These are phyloP conservation scores for Rhododendron griersonianum DNA, from an alignment of 148 eudicot species.

Conservation along the genomic window DNA sequence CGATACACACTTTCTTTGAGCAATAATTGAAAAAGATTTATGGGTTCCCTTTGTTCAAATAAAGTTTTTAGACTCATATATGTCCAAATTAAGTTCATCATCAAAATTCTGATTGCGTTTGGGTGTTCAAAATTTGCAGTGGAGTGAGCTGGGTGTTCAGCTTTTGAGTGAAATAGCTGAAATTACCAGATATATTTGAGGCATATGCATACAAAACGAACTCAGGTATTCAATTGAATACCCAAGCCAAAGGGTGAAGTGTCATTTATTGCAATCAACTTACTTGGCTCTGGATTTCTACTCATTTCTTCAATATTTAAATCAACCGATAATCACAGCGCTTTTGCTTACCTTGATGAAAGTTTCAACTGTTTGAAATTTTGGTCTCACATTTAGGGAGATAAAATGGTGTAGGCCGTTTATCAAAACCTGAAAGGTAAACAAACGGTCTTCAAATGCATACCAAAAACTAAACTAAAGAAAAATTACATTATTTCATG, in stretches of 20 bases:
- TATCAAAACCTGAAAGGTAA: constrained; percentile 67
- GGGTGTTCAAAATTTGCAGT: neutral
- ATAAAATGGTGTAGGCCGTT: constrained; percentile 89
- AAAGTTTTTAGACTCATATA: neutral
- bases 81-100: neutral
- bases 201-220: neutral
- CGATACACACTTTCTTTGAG: neutral
- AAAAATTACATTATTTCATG: neutral
- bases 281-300: neutral
- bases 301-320: neutral
- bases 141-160: neutral
- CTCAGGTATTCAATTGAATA: neutral
- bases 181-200: neutral
- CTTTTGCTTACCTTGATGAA: constrained; percentile 66
- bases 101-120: neutral
- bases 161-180: neutral
- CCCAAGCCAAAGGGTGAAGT: neutral
- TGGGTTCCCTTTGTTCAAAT: neutral
- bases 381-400: constrained; percentile 67
- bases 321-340: neutral
- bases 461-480: neutral
- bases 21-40: neutral
- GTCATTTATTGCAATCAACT: neutral
- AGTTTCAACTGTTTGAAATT: constrained; percentile 75
- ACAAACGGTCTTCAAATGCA: neutral